Base-by-base conservation (phyloP, 495 filamentous ascomycete species). In the Aspergillus cristatus region DNA sequence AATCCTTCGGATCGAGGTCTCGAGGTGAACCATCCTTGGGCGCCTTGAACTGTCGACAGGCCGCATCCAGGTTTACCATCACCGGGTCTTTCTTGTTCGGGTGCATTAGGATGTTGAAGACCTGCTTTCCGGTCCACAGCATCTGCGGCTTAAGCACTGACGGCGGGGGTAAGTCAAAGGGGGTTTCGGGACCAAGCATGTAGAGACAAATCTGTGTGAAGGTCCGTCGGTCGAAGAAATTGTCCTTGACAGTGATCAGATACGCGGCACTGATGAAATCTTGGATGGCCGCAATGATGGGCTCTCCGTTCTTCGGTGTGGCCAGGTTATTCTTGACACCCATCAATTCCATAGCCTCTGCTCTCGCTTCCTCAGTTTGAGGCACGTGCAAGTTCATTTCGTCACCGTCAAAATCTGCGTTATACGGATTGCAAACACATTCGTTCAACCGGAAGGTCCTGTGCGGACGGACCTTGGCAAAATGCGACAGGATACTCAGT, bases 301-400 rank as follows among this genome's bases (percentile, higher is more conserved):
- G 91, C 53, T 95, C 89, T 58, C 91, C 91, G 63, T 97, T 97
- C 57, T 95, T 94, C 0, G 91, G 91, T 0, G 91, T 98, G 10
- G 79, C 82, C 32, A 98, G 60, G 54, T 98, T 98, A 65, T 97
- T 78, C 61, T 96, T 94, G 2, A 98, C 91, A 33, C 93, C 93
- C 93, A 98, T 98, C 29, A 98, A 62, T 53, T 88, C 84, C 59
- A 94, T 91, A 0, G 91, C 91, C 54, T 98, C 91, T 6, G 89
- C 82, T 34, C 93, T 76, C 10, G 91, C 91, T 63, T 98, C 91
- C 64, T 97, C 91, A 2, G 93, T 98, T 55, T 98, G 91, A 12
- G 91, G 91, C 4, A 98, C 88, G 60, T 98, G 91, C 43, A 98
- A 60, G 51, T 98, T 98, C 91, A 98, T 98, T 60, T 98, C 91